Base-by-base conservation (phyloP, 495 filamentous ascomycete species). In the Gamarada debralockiae region DNA sequence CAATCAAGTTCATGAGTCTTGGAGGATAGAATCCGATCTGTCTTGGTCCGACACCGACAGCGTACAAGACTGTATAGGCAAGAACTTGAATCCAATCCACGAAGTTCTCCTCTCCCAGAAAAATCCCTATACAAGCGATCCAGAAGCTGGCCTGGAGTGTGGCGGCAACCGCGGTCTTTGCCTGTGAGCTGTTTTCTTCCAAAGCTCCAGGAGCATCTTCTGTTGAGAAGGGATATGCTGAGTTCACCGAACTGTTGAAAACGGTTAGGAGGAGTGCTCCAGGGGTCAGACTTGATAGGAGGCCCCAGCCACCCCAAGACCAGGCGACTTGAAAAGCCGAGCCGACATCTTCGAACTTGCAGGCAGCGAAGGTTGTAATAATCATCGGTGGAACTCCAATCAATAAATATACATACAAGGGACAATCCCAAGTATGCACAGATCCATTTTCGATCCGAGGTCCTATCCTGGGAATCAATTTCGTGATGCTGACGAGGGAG, bases 21-120 rank as follows among this genome's bases (percentile, higher is more conserved):
- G 53, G 58, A 14, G 58, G 58, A 33, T 56, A 60, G 43, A 56
- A 60, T 9, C 58, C 58, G 21, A 60, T 57, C 39, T 56, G 53
- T 31, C 45, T 54, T 21, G 53, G 48, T 7, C 58, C 58, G 21
- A 51, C 49, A 41, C 43, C 38, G 44, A 51, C 39, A 33, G 53
- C 34, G 39, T 60, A 60, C 12, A 60, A 36, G 14, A 57, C 12
- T 2, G 40, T 43, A 14, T 56, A 60, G 22, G 52, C 27, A 18
- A 53, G 15, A 31, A 48, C 45, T 43, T 60, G 58, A 7, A 54
- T 12, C 58, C 58, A 60, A 33, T 53, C 50, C 22, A 60, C 18
- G 29, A 60, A 25, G 14, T 23, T 57, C 8, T 38, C n/a, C 17
- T 56, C 53, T 17, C 18, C 44, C 0, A 43, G 24, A 1, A 60